Evolutionary conservation across 441 rosid genomes (phyloP).

Genomic region (Manihot esculenta): DNA sequence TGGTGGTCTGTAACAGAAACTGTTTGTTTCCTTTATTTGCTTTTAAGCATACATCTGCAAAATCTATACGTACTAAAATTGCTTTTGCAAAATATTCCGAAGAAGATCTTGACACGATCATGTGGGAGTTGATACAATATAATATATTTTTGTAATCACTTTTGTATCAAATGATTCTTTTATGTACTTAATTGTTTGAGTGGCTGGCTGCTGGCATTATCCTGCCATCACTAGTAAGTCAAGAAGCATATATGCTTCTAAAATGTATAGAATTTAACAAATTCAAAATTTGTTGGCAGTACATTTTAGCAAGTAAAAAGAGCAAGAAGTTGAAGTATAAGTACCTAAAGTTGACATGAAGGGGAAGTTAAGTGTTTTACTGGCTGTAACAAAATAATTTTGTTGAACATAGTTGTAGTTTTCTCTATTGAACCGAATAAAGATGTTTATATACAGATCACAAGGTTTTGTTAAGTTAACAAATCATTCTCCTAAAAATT

Average conservation of each 20-base stretch:
- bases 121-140: no score
- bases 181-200: neutral
- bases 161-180: neutral
- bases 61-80: neutral
- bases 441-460: no score
- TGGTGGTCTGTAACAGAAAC: no score
- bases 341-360: neutral
- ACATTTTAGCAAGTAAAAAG: no score
- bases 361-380: neutral
- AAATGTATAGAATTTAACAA: no score
- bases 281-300: no score
- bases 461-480: no score
- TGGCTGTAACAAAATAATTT: no score
- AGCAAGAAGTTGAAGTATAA: neutral
- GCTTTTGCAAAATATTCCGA: neutral
- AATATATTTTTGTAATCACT: neutral
- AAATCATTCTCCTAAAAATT: no score
- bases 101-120: no score
- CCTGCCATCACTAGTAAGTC: neutral
- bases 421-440: no score
- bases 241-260: neutral
- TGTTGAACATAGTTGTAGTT: no score
- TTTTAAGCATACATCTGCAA: slow-evolving; percentile 1
- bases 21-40: neutral
- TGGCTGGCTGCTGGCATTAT: neutral